phyloP scores from a whole-genome alignment of 768 basidiomycete species.

The Xanthoconium stramineum region DNA sequence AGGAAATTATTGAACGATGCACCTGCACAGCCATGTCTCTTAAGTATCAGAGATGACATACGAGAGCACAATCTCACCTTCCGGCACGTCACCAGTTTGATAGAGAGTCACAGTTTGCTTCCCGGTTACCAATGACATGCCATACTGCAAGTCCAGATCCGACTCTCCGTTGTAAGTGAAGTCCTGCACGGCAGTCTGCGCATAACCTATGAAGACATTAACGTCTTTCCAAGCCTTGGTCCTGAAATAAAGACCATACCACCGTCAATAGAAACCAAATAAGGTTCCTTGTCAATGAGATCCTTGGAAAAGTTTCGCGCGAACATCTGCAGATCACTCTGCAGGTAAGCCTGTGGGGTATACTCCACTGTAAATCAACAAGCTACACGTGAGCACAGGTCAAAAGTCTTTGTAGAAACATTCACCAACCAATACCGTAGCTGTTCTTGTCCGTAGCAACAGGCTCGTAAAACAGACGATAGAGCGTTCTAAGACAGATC shows the following conservation, averaged over 20 bases:
- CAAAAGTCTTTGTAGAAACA: background rate
- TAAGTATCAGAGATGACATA: background rate
- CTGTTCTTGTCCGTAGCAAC: constrained; percentile 27
- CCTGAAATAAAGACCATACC: constrained; percentile 17
- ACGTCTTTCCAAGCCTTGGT: background rate
- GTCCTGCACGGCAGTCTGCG: constrained; percentile 19
- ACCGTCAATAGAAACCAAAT: constrained; percentile 35
- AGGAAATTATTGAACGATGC: constrained; percentile 38
- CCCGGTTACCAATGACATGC: constrained; percentile 31
- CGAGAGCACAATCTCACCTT: constrained; percentile 14
- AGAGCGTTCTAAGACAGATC: constrained; percentile 28
- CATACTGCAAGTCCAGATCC: constrained; percentile 31
- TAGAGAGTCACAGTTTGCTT: constrained; percentile 31
- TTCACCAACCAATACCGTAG: constrained; percentile 31
- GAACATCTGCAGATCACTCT: constrained; percentile 34
- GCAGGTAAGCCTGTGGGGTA: constrained; percentile 31
- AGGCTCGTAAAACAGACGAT: constrained; percentile 25
- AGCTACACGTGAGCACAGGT: background rate
- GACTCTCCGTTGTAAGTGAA: constrained; percentile 29
- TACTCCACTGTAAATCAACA: constrained; percentile 29
- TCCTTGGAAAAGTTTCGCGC: constrained; percentile 20
- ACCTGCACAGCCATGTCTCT: constrained; percentile 10
- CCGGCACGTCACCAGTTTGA: constrained; percentile 29
- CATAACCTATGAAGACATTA: constrained; percentile 16
- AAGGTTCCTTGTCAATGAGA: constrained; percentile 26